These are phyloP conservation scores for Scheffersomyces ergatensis DNA, from an alignment of 805 yeast genomes.

Conservation along the genomic window DNA sequence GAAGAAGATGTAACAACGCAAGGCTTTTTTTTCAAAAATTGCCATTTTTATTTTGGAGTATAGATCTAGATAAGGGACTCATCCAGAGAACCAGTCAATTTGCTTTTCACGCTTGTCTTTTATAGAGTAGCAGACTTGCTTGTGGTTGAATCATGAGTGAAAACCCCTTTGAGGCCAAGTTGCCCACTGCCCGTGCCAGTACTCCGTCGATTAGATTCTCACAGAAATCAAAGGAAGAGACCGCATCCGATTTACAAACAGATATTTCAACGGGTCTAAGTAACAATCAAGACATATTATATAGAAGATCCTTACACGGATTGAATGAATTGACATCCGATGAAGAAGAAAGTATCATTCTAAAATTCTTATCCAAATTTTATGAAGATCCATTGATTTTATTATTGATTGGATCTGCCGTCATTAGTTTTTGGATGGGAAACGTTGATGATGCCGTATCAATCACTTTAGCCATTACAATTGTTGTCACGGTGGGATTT, in stretches of 20 bases:
- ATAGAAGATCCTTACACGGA: slow-evolving; percentile 76
- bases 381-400: slow-evolving; percentile 89
- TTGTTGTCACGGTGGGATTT: slow-evolving; percentile 95
- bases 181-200: slow-evolving; percentile 9
- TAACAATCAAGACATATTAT: slow-evolving; percentile 65
- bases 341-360: slow-evolving; percentile 71
- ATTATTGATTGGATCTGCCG: slow-evolving; percentile 85
- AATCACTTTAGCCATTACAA: slow-evolving; percentile 85
- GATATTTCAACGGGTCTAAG: slow-evolving; percentile 59
- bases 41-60: too few relatives aligned
- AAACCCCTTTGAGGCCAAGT: slow-evolving; percentile 33
- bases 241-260: slow-evolving; percentile 61
- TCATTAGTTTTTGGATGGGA: slow-evolving; percentile 87
- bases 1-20: too few relatives aligned
- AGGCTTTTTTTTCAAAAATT: too few relatives aligned
- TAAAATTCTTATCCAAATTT: slow-evolving; percentile 76
- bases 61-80: too few relatives aligned
- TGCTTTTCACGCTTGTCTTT: too few relatives aligned
- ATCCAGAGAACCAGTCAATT: too few relatives aligned
- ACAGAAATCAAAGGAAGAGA: slow-evolving; percentile 61
- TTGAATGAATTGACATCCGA: slow-evolving; percentile 72
- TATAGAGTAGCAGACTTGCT: too few relatives aligned
- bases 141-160: slow-evolving; percentile 28
- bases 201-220: slow-evolving; percentile 68
- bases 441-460: slow-evolving; percentile 94